Evolutionary conservation across 2,329 filamentous ascomycete genomes (phyloP), one percentile per base, ranked within the genome.

Genomic region (Simplicillium aogashimaense): DNA sequence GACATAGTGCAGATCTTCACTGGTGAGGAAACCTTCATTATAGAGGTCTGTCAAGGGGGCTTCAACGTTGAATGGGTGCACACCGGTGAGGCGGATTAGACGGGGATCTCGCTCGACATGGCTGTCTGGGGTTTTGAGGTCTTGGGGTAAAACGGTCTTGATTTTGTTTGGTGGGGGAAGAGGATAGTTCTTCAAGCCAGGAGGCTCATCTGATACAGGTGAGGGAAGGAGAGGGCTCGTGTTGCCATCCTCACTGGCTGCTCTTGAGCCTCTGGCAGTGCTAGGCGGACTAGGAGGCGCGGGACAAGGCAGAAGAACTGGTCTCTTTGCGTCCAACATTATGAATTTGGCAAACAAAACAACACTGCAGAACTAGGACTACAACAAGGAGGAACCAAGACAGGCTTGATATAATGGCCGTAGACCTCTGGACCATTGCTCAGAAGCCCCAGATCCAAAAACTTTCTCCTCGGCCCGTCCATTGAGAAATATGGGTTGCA

Each of bases 51-150:
- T 85, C 8, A 95, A 63, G 0, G 89, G 88, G 9, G 89, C 75
- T 61, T 95, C 89, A 37, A 85, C 82, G 51, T 95, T 95, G 67
- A 94, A 94, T 1, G 89, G 89, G 59, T 95, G 89, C 6, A 86
- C 74, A 17, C 89, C 89, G 10, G 89, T 95, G 12, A 95, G 67
- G 38, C 89, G 76, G 47, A 95, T 92, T 13, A 95, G 68, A 32
- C 88, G 74, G 1, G 83, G 70, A 61, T 95, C 88, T 57, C 89
- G 73, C 16, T 80, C 72, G 15, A 95, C 84, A 66, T 90, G 86
- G 48, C 63, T 68, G 54, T 95, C 89, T 8, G 89, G 89, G 1
- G 88, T 95, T 46, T 83, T 82, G 47, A 84, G 69, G 56, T 95
- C 88, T 52, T 86, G 63, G n/a, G 78, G 68, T 6, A 94, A 67